Base-by-base conservation (phyloP, 495 filamentous ascomycete species). In the Immersiella caudata region DNA sequence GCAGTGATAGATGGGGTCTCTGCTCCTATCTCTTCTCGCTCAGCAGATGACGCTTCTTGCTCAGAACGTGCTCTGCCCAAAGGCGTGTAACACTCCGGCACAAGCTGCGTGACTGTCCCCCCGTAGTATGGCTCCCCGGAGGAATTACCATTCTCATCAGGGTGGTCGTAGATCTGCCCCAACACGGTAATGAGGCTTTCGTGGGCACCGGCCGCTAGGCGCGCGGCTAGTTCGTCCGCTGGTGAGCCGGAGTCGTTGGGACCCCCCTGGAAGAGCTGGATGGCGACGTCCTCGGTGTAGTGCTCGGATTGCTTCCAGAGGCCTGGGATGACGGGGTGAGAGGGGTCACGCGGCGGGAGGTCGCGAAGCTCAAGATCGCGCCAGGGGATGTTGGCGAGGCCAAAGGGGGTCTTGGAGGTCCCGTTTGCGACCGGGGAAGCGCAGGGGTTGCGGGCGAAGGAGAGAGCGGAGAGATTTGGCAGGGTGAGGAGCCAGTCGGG, bases 401-500 rank as follows among this genome's bases (percentile, higher is more conserved):
- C 71, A 25, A 60, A 59, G 52, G 73, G 66, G 46, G 65, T 60
- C 49, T 67, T 58, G 21, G 29, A 33, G 29, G 52, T 63, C 55
- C 71, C 72, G 58, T 64, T 69, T 22, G 62, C 50, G 6, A 66
- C 51, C 25, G 71, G 46, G 16, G 67, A 51, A 0, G 72, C 70
- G 64, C 82, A 83, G 7, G 80, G 80, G 64, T 84, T 83, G 1
- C 76, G 76, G 18, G 79, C 79, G 62, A 82, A 82, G 22, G 79
- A 79, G 60, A 83, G 70, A 62, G 80, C 83, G n/a, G 78, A 75
- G 2, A 83, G 75, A 61, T 78, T 70, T 1, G 80, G 80, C 18
- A 84, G 67, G 24, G 74, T 69, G 54, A 82, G 81, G 0, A 83
- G 71, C 78, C 80, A 83, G 9, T 27, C 6, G 12, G 81, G 82